Evolutionary conservation across 176 grass and related monocot species (phyloP), one percentile per base, ranked within the genome.

Genomic region (Secale cereale): DNA sequence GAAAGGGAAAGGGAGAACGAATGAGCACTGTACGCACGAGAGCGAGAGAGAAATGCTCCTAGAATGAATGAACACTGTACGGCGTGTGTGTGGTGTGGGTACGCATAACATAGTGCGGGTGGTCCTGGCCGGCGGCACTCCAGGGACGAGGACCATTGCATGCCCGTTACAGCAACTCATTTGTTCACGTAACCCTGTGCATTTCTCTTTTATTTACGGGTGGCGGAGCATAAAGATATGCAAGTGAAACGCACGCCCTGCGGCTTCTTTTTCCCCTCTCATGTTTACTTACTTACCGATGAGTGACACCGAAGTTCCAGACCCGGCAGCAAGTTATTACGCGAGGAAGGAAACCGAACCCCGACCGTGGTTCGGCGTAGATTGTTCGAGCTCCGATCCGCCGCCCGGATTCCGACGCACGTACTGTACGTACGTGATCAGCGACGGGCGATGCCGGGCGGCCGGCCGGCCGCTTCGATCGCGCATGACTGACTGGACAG

Each of bases 91-190:
- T 15, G 2, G 30, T 31, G 30, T 31, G 30, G 1, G 7, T 40
- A 9, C 3, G 23, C 28, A 13, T n/a, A n/a, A n/a, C n/a, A n/a
- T 15, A 33, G 76, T 80, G 82, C 22, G 29, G 79, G 65, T 82
- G 88, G 88, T 82, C 88, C 40, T 78, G 26, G 5, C 33, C 25
- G 50, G 7, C 76, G 23, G 69, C 87, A 23, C 69, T 57, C 76
- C 70, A 81, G 37, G 70, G 68, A 77, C 52, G 70, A 27, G n/a
- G 30, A 41, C 57, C 56, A 9, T n/a, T 16, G 37, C n/a, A n/a
- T n/a, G n/a, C 20, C 26, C 17, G 22, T 35, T 15, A 43, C 3
- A 33, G 32, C 6, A 10, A 11, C 22, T 29, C 19, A 27, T 4
- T 32, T 32, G 26, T 45, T 20, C 45, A 30, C 60, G 67, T 46